phyloP scores from a whole-genome alignment of 768 basidiomycete genomes.

The Boletus insuetus region DNA sequence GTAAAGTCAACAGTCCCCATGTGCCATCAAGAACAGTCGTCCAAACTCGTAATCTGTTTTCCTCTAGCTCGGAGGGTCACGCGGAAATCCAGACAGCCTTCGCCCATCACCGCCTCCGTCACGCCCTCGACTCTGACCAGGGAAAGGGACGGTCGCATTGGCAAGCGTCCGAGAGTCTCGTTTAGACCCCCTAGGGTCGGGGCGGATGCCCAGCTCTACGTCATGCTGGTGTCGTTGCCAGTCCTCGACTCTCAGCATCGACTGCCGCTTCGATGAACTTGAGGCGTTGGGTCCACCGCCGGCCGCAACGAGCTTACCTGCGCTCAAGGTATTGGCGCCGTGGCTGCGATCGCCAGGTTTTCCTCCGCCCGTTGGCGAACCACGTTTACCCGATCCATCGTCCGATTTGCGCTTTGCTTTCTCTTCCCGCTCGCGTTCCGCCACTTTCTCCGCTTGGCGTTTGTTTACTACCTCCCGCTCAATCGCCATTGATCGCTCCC shows the following conservation, averaged over 20 bases:
- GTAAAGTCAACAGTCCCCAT: conserved; percentile 12
- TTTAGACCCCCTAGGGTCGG: conserved; percentile 19
- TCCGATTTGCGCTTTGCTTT: conserved; percentile 45
- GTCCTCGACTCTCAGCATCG: conserved; percentile 79
- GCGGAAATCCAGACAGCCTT: conserved; percentile 32
- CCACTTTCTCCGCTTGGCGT: conserved; percentile 69
- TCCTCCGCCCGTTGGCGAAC: conserved; percentile 32
- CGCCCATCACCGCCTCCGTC: conserved; percentile 26
- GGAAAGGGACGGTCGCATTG: conserved; percentile 32
- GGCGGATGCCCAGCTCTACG: conserved; percentile 31
- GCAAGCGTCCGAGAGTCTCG: conserved; percentile 22
- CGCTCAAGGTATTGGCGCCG: conserved; percentile 41
- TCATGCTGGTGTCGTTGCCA: conserved; percentile 77
- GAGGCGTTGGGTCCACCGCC: conserved; percentile 27
- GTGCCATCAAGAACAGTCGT: conserved; percentile 15
- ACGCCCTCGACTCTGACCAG: conserved; percentile 26
- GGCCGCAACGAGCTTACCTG: conserved; percentile 52
- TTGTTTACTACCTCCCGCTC: conserved; percentile 75
- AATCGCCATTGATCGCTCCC: conserved; percentile 72
- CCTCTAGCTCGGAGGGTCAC: conserved; percentile 40
- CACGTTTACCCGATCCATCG: conserved; percentile 39
- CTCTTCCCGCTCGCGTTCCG: conserved; percentile 47
- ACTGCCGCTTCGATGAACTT: conserved; percentile 58
- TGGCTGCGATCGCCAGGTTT: conserved; percentile 38
- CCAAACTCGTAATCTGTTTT: neutral